Evolutionary conservation across 1,284 basidiomycete genomes (phyloP).

Genomic region (Coniophora puteana): DNA sequence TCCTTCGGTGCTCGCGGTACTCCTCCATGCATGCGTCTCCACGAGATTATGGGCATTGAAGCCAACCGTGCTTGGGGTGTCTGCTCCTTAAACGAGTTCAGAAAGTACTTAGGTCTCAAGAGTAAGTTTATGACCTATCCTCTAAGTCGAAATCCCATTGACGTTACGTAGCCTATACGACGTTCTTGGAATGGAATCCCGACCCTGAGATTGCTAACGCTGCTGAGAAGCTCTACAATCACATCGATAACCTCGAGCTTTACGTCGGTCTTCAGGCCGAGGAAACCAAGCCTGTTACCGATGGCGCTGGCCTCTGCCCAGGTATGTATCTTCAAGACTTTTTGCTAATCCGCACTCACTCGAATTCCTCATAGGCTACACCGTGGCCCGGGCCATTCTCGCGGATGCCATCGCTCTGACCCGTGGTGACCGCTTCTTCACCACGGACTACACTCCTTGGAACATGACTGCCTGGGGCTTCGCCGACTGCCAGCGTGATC

Average conservation of each 20-base stretch:
- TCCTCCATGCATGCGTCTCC: slow-evolving; percentile 68
- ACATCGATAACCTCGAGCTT: slow-evolving; percentile 79
- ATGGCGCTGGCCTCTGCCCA: slow-evolving; percentile 80
- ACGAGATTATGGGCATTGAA: slow-evolving; percentile 83
- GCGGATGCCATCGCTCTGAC: slow-evolving; percentile 85
- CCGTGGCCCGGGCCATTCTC: slow-evolving; percentile 83
- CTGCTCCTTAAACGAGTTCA: slow-evolving; percentile 84
- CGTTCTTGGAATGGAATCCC: slow-evolving; percentile 82
- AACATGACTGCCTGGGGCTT: slow-evolving; percentile 84
- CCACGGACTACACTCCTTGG: slow-evolving; percentile 76
- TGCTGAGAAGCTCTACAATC: slow-evolving; percentile 74
- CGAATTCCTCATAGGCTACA: slow-evolving; percentile 52
- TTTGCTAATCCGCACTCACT: neutral
- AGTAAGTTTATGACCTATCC: slow-evolving; percentile 35
- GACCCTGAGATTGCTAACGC: slow-evolving; percentile 65
- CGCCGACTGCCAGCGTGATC: slow-evolving; percentile 71
- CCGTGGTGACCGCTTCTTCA: slow-evolving; percentile 81
- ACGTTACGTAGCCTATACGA: slow-evolving; percentile 43
- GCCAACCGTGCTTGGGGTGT: slow-evolving; percentile 77
- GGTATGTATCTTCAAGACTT: slow-evolving; percentile 32
- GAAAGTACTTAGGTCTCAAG: slow-evolving; percentile 76
- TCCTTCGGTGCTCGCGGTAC: slow-evolving; percentile 79
- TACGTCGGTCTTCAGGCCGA: slow-evolving; percentile 75
- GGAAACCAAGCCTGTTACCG: slow-evolving; percentile 70
- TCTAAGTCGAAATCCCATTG: neutral